A percentile compares a stretch with the other conserved stretches of the same genome.
These are phyloP conservation scores for Phallus indusiatus DNA, from an alignment of 768 basidiomycete species.

Conservation along the genomic window DNA sequence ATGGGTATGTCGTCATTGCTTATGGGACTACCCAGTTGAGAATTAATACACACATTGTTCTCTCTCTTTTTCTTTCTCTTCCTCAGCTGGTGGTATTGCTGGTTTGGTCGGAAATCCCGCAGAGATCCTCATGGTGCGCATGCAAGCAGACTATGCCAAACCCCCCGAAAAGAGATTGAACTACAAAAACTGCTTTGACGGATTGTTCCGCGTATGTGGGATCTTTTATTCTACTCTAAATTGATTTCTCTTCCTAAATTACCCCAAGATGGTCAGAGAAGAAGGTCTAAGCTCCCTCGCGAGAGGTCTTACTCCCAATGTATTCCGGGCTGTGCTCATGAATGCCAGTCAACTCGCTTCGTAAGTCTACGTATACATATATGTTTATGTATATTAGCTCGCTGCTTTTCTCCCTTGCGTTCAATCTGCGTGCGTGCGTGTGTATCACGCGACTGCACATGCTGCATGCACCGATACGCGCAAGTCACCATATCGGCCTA, in stretches of 20 bases:
- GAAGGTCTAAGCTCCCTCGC: slow-evolving; percentile 70
- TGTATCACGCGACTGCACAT: neutral
- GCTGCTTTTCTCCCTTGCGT: neutral
- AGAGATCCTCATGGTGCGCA: slow-evolving; percentile 77
- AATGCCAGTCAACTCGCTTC: slow-evolving; percentile 89
- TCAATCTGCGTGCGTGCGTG: too few species aligned
- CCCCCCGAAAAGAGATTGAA: slow-evolving; percentile 81
- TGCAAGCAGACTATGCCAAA: slow-evolving; percentile 89
- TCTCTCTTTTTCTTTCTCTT: neutral
- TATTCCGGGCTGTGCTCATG: slow-evolving; percentile 81
- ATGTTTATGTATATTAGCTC: neutral
- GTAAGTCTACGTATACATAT: slow-evolving; percentile 31
- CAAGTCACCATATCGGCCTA: neutral
- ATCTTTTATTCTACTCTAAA: neutral
- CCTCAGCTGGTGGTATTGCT: slow-evolving; percentile 71
- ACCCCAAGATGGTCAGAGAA: slow-evolving; percentile 69
- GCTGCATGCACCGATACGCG: neutral
- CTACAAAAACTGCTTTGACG: slow-evolving; percentile 86
- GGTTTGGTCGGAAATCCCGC: slow-evolving; percentile 83
- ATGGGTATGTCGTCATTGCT: slow-evolving; percentile 53
- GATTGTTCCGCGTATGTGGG: slow-evolving; percentile 64
- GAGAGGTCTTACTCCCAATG: slow-evolving; percentile 76
- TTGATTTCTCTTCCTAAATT: neutral
- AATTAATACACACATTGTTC: neutral
- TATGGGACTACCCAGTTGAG: too few species aligned